These are phyloP conservation scores for Miscanthus lutarioriparius DNA, from an alignment of 176 grass and related monocot genomes.

Conservation along the genomic window DNA sequence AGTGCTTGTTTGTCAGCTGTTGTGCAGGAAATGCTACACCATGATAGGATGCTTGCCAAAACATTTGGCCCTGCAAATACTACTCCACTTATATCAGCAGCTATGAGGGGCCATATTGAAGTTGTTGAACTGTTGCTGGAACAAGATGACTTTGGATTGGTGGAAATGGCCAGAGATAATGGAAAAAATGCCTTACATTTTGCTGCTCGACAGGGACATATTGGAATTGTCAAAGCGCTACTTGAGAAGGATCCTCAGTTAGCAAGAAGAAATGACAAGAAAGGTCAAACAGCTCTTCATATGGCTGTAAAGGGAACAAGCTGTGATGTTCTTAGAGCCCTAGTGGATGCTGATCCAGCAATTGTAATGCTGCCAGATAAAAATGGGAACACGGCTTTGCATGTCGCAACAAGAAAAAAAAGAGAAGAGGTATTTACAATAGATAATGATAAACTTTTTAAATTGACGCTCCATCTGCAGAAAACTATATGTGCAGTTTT, in stretches of 20 bases:
- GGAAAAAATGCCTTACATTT: slow-evolving; percentile 95
- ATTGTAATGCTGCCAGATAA: slow-evolving; percentile 99
- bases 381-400: slow-evolving; percentile 84
- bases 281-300: slow-evolving; percentile 93
- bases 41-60: slow-evolving; percentile 60
- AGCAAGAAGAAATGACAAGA: slow-evolving; percentile 82
- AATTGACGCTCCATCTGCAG: neutral
- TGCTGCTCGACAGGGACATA: slow-evolving; percentile 83
- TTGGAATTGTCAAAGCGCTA: slow-evolving; percentile 66
- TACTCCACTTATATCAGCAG: slow-evolving; percentile 79
- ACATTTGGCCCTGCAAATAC: slow-evolving; percentile 82
- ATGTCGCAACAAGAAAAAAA: slow-evolving; percentile 96
- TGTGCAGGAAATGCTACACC: slow-evolving; percentile 68
- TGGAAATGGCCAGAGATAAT: slow-evolving; percentile 79
- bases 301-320: slow-evolving; percentile 98
- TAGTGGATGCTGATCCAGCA: slow-evolving; percentile 87
- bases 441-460: neutral
- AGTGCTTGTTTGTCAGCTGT: slow-evolving; percentile 47
- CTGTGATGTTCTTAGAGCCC: slow-evolving; percentile 81
- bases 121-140: slow-evolving; percentile 68
- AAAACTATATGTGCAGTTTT: slow-evolving; percentile 3
- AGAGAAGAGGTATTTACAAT: slow-evolving; percentile 62
- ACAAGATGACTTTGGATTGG: slow-evolving; percentile 68
- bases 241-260: slow-evolving; percentile 91
- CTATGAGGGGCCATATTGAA: slow-evolving; percentile 78